These are phyloP conservation scores for Colletotrichum siamense DNA, from an alignment of 2,329 filamentous ascomycete species.

Conservation along the genomic window DNA sequence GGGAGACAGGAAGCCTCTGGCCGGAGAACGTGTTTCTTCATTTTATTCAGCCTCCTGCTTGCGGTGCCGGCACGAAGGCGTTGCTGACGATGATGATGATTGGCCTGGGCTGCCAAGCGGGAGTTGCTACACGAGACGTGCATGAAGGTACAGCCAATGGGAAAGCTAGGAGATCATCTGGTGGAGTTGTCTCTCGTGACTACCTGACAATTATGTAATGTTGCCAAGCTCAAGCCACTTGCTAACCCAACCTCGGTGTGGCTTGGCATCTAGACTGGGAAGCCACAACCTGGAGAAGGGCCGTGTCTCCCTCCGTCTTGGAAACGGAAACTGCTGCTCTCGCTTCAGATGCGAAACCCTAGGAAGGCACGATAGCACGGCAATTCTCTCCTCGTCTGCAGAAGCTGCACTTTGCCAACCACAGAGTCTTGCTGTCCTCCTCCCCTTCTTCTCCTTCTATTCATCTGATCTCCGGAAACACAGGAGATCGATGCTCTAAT, in stretches of 20 bases:
- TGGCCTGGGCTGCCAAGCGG: neutral
- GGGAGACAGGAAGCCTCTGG: neutral
- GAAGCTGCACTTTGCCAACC: neutral
- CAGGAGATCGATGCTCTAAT: neutral
- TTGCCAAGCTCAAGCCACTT: neutral
- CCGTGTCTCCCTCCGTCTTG: neutral
- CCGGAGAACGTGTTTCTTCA: neutral
- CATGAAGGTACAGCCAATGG: constrained; percentile 23
- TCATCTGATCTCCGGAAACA: neutral
- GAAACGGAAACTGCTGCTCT: neutral
- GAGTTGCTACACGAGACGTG: constrained; percentile 27
- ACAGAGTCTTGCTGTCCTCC: neutral
- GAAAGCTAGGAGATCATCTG: neutral
- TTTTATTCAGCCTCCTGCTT: neutral
- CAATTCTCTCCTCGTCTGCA: neutral
- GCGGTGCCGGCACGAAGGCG: neutral
- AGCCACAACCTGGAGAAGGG: neutral
- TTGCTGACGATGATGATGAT: constrained; percentile 9
- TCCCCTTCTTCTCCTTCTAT: neutral
- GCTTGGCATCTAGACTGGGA: neutral
- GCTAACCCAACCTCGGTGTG: neutral
- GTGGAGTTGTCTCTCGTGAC: neutral
- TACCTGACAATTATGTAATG: neutral
- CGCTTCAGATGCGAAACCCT: neutral
- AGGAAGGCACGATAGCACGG: neutral